These are phyloP conservation scores for Talinum fruticosum DNA, from an alignment of 148 eudicot species.

Conservation along the genomic window DNA sequence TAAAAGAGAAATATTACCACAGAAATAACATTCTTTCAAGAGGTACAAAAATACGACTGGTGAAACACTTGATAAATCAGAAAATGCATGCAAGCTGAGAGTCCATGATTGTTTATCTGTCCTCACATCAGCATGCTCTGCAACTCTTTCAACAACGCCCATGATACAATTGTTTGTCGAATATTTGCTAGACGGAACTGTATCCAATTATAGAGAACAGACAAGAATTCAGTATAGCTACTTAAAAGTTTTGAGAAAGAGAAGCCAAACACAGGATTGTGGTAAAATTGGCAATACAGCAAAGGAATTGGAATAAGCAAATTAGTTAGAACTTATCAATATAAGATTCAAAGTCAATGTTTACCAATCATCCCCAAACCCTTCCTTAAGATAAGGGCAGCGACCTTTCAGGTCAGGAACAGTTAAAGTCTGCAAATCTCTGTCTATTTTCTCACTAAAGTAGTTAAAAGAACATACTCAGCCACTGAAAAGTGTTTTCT, in stretches of 20 bases:
- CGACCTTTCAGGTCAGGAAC: neutral
- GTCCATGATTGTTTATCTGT: conserved; percentile 35
- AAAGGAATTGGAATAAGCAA: neutral
- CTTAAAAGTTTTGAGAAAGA: neutral
- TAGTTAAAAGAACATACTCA: too few relatives aligned
- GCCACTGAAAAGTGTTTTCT: too few relatives aligned
- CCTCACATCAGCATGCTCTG: conserved; percentile 29
- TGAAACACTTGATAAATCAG: conserved; percentile 77
- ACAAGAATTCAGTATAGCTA: neutral
- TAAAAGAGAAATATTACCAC: conserved; percentile 44
- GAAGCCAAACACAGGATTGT: neutral
- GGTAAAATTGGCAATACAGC: neutral
- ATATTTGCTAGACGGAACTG: conserved; percentile 26
- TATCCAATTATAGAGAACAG: conserved; percentile 14
- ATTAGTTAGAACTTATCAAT: too few relatives aligned
- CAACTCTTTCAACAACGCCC: conserved; percentile 47
- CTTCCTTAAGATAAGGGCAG: neutral
- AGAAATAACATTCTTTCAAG: conserved; percentile 69
- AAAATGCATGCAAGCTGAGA: conserved; percentile 61
- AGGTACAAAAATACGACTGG: conserved; percentile 83
- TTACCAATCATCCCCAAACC: too few relatives aligned
- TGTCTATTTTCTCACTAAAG: neutral
- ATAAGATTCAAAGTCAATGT: too few relatives aligned
- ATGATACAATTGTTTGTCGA: conserved; percentile 33
- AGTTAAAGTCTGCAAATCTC: neutral